A percentile compares a stretch with the other conserved stretches of the same genome.
These are phyloP conservation scores for Myrica gale DNA, from an alignment of 306 rosid genomes.

Conservation along the genomic window DNA sequence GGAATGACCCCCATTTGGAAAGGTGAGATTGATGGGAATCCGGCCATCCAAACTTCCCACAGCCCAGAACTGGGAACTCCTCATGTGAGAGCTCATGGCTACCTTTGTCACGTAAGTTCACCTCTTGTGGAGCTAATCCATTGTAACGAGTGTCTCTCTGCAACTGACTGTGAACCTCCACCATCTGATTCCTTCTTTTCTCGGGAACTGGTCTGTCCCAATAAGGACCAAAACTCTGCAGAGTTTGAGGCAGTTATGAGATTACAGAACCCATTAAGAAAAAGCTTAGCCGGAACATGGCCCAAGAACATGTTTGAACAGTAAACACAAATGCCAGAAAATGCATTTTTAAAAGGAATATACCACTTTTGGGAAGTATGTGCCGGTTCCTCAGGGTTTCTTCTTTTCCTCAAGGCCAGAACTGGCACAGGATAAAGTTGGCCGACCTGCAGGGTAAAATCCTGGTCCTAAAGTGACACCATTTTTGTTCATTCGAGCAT, in stretches of 20 bases:
- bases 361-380: slow-evolving; percentile 77
- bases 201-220: slow-evolving; percentile 45
- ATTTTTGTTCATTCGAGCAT: slow-evolving; percentile 46
- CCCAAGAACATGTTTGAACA: slow-evolving; percentile 14
- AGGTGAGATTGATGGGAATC: slow-evolving; percentile 46
- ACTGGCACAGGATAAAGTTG: slow-evolving; percentile 35
- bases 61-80: slow-evolving; percentile 51
- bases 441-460: slow-evolving; percentile 42
- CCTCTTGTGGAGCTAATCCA: slow-evolving; percentile 44
- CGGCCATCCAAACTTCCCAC: slow-evolving; percentile 37
- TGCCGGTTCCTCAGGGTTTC: slow-evolving; percentile 68
- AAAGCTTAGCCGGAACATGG: background rate
- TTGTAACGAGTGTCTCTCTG: slow-evolving; percentile 38
- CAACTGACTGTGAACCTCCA: slow-evolving; percentile 39
- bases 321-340: slow-evolving; percentile 6
- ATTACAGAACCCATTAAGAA: slow-evolving; percentile 9
- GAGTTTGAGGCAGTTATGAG: slow-evolving; percentile 32
- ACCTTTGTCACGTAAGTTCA: slow-evolving; percentile 36
- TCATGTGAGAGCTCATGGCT: slow-evolving; percentile 45
- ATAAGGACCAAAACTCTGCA: slow-evolving; percentile 49
- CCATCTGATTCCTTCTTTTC: slow-evolving; percentile 53
- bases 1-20: slow-evolving; percentile 37
- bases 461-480: slow-evolving; percentile 43
- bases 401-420: slow-evolving; percentile 34
- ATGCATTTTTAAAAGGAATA: slow-evolving; percentile 18